Base-by-base conservation (phyloP, 2,329 filamentous ascomycete genomes). In the Colletotrichum tanaceti region DNA sequence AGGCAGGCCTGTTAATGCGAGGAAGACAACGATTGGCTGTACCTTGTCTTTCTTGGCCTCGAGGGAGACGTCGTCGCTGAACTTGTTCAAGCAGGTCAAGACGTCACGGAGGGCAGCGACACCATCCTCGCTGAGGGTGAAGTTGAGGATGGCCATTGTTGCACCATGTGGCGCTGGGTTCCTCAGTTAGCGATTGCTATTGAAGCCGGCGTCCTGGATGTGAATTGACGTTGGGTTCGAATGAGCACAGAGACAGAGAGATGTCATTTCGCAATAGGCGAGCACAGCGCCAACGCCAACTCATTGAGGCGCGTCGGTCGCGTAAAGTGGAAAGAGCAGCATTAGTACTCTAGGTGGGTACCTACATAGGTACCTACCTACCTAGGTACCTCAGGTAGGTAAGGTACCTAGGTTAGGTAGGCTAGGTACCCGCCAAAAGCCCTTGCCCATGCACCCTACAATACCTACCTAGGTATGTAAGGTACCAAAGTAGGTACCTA, bases 61-160 rank as follows among this genome's bases (percentile, higher is more conserved):
- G 47, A 95, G 84, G 32, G 89, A 91, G 22, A 95, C 91, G 53
- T 91, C 88, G 73, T 95, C 92, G 77, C 90, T 92, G 81, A 95
- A 94, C 78, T 93, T 93, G 75, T 88, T 87, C 32, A 95, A 84
- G 77, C 92, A 95, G 24, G 89, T 83, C 65, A 95, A 85, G 28
- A 89, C 86, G 77, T 94, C 92, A 73, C 93, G 90, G 52, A 95
- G 83, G 57, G 87, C 88, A 7, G 85, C 84, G 50, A 93, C 88
- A 39, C 90, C 90, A 73, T 94, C 91, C 65, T 92, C 91, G 73
- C 86, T 91, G 62, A 95, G 82, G 0, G 90, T 91, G 75, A 94
- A 94, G 69, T 85, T 90, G 66, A 94, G 79, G n/a, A 90, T 80
- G 6, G 87, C 82, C 89, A 91, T 89, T 2, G 14, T 44, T 39